These are phyloP conservation scores for Penicillium antarcticum DNA, from an alignment of 495 filamentous ascomycete species.

Conservation along the genomic window DNA sequence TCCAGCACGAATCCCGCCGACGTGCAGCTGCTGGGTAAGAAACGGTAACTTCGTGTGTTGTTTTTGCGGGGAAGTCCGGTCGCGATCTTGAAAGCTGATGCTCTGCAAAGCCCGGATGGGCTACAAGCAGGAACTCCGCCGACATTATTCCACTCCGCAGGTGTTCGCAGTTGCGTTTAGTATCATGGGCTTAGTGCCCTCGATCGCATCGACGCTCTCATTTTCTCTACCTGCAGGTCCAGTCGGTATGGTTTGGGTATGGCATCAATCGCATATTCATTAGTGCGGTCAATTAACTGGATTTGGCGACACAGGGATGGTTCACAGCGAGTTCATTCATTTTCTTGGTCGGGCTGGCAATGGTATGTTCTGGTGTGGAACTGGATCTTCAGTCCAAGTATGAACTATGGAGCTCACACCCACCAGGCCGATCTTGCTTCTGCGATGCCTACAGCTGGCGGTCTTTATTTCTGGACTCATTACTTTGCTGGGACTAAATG, in stretches of 20 bases:
- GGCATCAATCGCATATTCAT: background rate
- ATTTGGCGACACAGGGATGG: constrained; percentile 43
- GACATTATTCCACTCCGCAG: constrained; percentile 62
- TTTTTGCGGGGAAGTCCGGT: background rate
- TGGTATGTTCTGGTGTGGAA: constrained; percentile 34
- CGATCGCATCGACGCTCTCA: constrained; percentile 61
- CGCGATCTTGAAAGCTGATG: background rate
- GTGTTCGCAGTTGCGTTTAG: constrained; percentile 69
- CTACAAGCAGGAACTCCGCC: constrained; percentile 66
- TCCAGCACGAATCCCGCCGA: constrained; percentile 1
- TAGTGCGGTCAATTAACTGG: background rate
- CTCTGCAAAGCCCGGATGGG: constrained; percentile 39
- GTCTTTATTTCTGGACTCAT: constrained; percentile 71
- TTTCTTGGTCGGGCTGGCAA: constrained; percentile 62
- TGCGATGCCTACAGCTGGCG: constrained; percentile 67
- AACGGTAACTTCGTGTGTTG: background rate
- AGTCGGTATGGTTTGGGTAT: constrained; percentile 65
- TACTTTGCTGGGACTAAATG: constrained; percentile 57
- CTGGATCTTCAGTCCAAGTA: background rate
- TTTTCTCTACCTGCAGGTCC: constrained; percentile 68
- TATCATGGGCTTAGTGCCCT: constrained; percentile 69
- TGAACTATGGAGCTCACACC: background rate
- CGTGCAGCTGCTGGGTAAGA: constrained; percentile 28
- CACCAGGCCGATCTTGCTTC: constrained; percentile 59
- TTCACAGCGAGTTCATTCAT: constrained; percentile 63